Base-by-base conservation (phyloP, 139 green algal species). In the Auxenochlorella pyrenoidosa region DNA sequence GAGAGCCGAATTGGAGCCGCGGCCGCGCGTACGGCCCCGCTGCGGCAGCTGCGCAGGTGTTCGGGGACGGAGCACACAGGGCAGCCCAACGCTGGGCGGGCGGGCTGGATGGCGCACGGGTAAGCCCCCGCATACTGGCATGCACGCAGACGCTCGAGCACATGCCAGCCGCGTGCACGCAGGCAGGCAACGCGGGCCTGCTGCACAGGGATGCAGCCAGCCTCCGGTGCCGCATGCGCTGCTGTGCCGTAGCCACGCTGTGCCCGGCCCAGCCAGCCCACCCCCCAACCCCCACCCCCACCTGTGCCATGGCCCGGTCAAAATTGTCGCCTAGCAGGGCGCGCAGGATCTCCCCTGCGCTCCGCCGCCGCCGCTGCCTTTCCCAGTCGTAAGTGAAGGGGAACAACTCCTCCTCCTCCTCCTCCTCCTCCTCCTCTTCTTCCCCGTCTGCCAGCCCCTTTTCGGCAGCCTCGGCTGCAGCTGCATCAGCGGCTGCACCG, bases 291-390 rank as follows among this genome's bases (percentile, higher is more conserved):
- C 28, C 32, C 65, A 38, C 21, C 28, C 82, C 40, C 68, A 87
- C 83, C 83, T 66, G 51, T 26, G 36, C 36, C 83, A 87, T 87
- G 36, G 40, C 72, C 26, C 15, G 32, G 0, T 87, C 72, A 34
- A 83, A 82, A 10, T 82, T 73, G 36, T 51, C 24, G 1, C 83
- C 83, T 22, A 87, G 58, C 54, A 87, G 36, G 19, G 5, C 19
- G 26, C 83, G 83, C 51, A 87, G 83, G 36, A 82, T 21, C n/a
- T 40, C 54, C 38, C 73, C 83, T 28, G 83, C 71, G 54, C 75
- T 12, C 70, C 43, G 70, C 54, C 73, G 72, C 54, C 24, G 26
- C 51, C 44, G 58, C 83, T 82, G 71, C 83, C 70, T 65, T 15
- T 87, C 83, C 83, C 54, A 73, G 24, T 73, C 71, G 24, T 34